Conservation (phyloP, 78 protist genomes). For the Tieghemostelium lacteum region DNA sequence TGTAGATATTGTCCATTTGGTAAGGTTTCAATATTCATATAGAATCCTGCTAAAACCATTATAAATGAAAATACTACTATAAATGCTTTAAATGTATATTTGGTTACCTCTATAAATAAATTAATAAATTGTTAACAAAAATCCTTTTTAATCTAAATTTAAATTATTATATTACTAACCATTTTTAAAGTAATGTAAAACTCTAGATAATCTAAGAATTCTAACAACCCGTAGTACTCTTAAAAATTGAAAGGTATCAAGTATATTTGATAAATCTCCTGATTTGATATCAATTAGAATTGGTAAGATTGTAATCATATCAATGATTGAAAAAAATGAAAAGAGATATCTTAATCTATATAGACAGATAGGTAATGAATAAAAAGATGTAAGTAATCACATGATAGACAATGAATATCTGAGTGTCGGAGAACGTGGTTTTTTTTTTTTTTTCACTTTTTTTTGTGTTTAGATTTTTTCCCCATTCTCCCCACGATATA, state of each 20-base stretch:
- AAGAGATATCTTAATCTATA: slow-evolving; percentile 48
- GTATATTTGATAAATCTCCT: slow-evolving; percentile 32
- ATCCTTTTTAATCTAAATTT: not conserved
- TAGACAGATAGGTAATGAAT: not conserved
- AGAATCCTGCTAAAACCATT: slow-evolving; percentile 73
- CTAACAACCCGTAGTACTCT: slow-evolving; percentile 66
- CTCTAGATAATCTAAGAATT: slow-evolving; percentile 63
- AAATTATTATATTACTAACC: slow-evolving; percentile 9
- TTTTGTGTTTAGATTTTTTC: too few species aligned
- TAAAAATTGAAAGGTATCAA: slow-evolving; percentile 56
- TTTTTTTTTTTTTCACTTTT: too few species aligned
- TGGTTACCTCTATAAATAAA: slow-evolving; percentile 56
- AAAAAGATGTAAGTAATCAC: not conserved
- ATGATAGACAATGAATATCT: not conserved
- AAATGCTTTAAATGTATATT: slow-evolving; percentile 76
- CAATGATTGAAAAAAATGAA: slow-evolving; percentile 72
- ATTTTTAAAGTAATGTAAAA: slow-evolving; percentile 69
- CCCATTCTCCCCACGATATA: too few species aligned
- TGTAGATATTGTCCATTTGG: not conserved
- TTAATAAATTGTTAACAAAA: not conserved
- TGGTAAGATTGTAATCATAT: slow-evolving; percentile 55
- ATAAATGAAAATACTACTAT: slow-evolving; percentile 79
- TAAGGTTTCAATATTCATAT: slow-evolving; percentile 55
- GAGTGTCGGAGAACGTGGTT: not conserved
- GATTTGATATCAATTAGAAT: slow-evolving; percentile 44